Evolutionary conservation across 208 protist species (phyloP), one percentile per base, ranked within the genome.

Genomic region (Crithidia fasciculata): DNA sequence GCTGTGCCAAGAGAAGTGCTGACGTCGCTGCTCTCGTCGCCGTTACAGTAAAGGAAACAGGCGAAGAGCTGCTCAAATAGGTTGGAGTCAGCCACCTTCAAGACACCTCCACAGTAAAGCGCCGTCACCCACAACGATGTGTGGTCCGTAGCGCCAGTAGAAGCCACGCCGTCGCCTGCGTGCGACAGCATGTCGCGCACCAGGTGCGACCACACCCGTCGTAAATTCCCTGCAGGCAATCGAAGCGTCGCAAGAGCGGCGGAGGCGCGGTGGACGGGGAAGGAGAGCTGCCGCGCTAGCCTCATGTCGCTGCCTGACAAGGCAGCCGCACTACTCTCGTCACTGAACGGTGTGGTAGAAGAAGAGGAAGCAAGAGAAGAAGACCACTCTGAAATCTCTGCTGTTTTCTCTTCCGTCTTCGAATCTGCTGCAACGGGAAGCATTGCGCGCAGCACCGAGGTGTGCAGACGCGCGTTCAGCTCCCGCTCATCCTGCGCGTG

Each of bases 41-140:
- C 28, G 28, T 28, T 28, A 28, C 1, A 2, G 57, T 73, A 78
- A 18, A 92, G 57, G 36, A 92, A 39, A 44, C 58, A 83, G 8
- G 87, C 84, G 8, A 95, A 54, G 36, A 95, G 69, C 69, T 88
- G 87, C 28, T 73, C 74, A 60, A 84, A 95, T 8, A 88, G 45
- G n/a, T 68, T 41, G n/a, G 87, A 85, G 58, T 91, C 87, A 6
- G 83, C 82, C 47, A 82, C 89, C n/a, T 77, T 82, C 7, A 91
- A 63, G 3, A 63, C 76, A 4, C 81, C 82, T 36, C 87, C 90
- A 56, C 81, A 85, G 54, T 83, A 49, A 44, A 95, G 56, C 52
- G 81, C 82, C 19, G 49, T 59, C 56, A 92, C 72, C 70, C 83
- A 82, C 8, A 92, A 52, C 18, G 54, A 74, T 39, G 19, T 4